Base-by-base conservation (phyloP, 371 early-diverging fungal species). In the Mucor irregularis region DNA sequence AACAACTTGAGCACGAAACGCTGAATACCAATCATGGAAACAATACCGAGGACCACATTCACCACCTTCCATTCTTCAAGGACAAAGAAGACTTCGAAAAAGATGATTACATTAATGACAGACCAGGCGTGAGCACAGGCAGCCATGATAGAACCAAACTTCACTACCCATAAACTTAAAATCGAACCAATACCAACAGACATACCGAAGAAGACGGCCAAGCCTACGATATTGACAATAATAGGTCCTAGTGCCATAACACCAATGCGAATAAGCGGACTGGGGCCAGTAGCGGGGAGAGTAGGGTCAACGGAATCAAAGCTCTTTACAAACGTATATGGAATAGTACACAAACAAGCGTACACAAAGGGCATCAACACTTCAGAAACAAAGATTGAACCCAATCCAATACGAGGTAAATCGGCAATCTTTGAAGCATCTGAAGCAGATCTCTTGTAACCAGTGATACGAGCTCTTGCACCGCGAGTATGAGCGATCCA, bases 401-500 rank as follows among this genome's bases (percentile, higher is more conserved):
- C 67, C 28, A 81, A 73, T 56, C 82, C 78, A 14, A 90, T 88
- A 14, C 86, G 78, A 28, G 91, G 89, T 22, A 87, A 69, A 40
- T 88, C 86, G 1, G 40, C 48, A 11, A 58, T 45, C 14, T 76
- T 84, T 3, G 75, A 76, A 13, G 78, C 80, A 5, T 85, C 62
- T 7, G 60, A 42, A 25, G 56, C 47, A 24, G 64, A 58, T 8
- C 90, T 85, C 66, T 91, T 91, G 76, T 87, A 86, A 9, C 91
- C 91, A 0, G 91, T 92, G 56, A 90, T 86, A 14, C 88, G 82
- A 19, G 89, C 89, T 9, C 91, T 81, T 14, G 84, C 69, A 11
- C 79, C 63, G 10, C 90, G 86, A 56, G 87, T 87, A 65, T 92
- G 85, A 39, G 83, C 76, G 49, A 91, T 86, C 92, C 93, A 92